Evolutionary conservation across 345 rosid genomes (phyloP), one percentile per base, ranked within the genome.

Genomic region (Salix purpurea): DNA sequence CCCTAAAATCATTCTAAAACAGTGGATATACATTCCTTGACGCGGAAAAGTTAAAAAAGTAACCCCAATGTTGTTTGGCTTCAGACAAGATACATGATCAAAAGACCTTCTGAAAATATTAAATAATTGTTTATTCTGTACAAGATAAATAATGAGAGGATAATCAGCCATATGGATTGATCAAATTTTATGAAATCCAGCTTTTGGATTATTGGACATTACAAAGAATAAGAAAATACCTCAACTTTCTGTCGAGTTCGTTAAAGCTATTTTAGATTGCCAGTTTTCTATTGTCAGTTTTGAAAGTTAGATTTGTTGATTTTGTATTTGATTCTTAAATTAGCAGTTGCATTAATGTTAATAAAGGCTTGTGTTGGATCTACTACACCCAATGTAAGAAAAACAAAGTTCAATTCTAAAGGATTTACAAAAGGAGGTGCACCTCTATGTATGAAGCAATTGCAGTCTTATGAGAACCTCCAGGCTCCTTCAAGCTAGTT

Each of bases 391-490:
- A 6, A 7, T 16, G 56, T 64, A 69, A 73, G 5, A 26, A n/a
- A 23, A 68, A 36, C 37, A 34, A 39, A 37, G 42, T 67, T 40
- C 8, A 54, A 70, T 7, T 54, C 58, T 14, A 46, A 65, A 9
- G 48, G 6, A n/a, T 19, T 42, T 71, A 21, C 60, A 61, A 65
- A 62, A 36, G 77, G 24, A 65, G 67, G 73, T 69, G 34, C 76
- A 94, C 99, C 99, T 94, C 98, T 77, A 96, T 94, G 84, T 88
- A 92, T 69, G 92, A 80, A 79, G 93, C 94, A 71, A 96, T 94
- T 54, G 87, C 67, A 28, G 97, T 90, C 88, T 94, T 96, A 78
- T 94, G 88, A 15, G 97, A 94, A 77, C 99, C 99, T 62, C 90
- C 90, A 73, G 91, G 90, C 89, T 96, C 99, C 88, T 89, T 92